Conservation (phyloP, 805 yeast genomes). For the Metschnikowia aberdeeniae region DNA sequence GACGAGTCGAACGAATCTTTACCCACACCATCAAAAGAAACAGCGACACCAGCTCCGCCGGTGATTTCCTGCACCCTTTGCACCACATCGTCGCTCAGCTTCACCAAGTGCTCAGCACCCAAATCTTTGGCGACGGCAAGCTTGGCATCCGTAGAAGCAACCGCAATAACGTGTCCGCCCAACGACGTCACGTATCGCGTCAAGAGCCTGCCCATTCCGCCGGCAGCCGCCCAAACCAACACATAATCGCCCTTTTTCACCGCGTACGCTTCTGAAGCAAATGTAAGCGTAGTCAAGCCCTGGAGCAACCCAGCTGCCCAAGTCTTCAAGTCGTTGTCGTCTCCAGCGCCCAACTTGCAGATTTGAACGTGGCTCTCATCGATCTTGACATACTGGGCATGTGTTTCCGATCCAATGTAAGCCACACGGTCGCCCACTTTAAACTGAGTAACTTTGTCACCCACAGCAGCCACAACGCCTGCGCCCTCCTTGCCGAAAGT, state of each 20-base stretch:
- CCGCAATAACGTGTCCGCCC: conserved; percentile 83
- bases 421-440: conserved; percentile 70
- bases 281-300: conserved; percentile 76
- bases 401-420: conserved; percentile 47
- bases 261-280: conserved; percentile 60
- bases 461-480: conserved; percentile 65
- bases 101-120: conserved; percentile 77
- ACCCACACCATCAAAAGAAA: conserved; percentile 71
- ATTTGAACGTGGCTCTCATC: conserved; percentile 24
- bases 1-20: conserved; percentile 71
- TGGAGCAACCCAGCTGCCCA: conserved; percentile 65
- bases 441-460: conserved; percentile 50
- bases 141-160: conserved; percentile 77
- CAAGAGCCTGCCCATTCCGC: conserved; percentile 81
- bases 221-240: conserved; percentile 91
- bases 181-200: conserved; percentile 55
- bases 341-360: conserved; percentile 38
- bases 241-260: conserved; percentile 68
- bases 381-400: conserved; percentile 69
- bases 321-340: conserved; percentile 42
- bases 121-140: conserved; percentile 56
- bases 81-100: conserved; percentile 54
- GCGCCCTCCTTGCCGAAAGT: conserved; percentile 71
- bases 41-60: conserved; percentile 62
- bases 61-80: conserved; percentile 57